These are phyloP conservation scores for Metschnikowia kunwiensis DNA, from an alignment of 805 yeast genomes.

Conservation along the genomic window DNA sequence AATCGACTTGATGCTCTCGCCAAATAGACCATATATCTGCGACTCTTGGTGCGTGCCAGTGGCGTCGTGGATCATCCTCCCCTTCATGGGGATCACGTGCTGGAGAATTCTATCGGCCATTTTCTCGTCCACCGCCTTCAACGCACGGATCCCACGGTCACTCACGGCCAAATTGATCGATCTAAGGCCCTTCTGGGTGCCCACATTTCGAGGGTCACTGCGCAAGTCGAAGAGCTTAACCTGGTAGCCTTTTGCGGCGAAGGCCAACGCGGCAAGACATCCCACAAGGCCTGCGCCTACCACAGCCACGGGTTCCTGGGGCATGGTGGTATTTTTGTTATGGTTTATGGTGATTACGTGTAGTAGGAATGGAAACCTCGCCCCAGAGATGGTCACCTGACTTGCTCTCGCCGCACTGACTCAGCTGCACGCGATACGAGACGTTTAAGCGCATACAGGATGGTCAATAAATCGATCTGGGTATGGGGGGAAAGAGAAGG, in stretches of 20 bases:
- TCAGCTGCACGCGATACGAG: too few species aligned
- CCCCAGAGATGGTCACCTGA: too few species aligned
- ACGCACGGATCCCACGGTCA: conserved; percentile 73
- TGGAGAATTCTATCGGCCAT: conserved; percentile 55
- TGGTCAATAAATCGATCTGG: too few species aligned
- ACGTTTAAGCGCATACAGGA: too few species aligned
- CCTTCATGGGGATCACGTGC: conserved; percentile 78
- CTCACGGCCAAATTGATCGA: conserved; percentile 90
- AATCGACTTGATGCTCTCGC: conserved; percentile 82
- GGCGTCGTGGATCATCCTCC: conserved; percentile 81
- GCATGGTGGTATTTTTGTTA: background rate
- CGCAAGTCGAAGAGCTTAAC: conserved; percentile 75
- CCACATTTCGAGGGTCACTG: conserved; percentile 54
- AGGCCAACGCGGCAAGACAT: conserved; percentile 75
- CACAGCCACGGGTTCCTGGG: conserved; percentile 41
- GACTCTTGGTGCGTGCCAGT: conserved; percentile 56
- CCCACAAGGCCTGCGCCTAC: conserved; percentile 95
- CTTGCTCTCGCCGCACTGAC: too few species aligned
- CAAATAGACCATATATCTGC: conserved; percentile 76
- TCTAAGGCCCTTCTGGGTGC: conserved; percentile 42
- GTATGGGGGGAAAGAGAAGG: too few species aligned
- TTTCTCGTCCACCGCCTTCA: conserved; percentile 56
- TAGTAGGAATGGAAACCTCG: background rate
- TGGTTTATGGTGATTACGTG: background rate
- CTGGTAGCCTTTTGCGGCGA: conserved; percentile 64